These are phyloP conservation scores for Gilbertella persicaria DNA, from an alignment of 371 early-diverging fungal genomes.

Conservation along the genomic window DNA sequence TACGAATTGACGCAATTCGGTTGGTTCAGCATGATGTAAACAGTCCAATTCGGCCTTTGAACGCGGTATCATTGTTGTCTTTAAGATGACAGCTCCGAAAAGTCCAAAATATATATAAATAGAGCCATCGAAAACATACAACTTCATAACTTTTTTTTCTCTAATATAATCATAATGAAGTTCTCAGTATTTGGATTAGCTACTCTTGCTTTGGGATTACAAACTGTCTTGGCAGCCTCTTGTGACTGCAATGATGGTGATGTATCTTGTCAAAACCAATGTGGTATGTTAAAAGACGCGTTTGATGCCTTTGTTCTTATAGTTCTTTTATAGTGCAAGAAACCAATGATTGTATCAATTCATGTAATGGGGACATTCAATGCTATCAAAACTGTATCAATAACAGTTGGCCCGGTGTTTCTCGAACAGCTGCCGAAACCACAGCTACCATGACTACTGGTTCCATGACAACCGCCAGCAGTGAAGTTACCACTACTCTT, in stretches of 20 bases:
- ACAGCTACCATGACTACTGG: too few species aligned
- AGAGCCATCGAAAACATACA: background rate
- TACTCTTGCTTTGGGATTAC: conserved; percentile 12
- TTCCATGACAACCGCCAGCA: conserved; percentile 2
- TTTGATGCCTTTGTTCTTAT: background rate
- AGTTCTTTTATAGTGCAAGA: conserved; percentile 10
- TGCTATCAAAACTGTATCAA: conserved; percentile 25
- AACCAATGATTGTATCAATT: conserved; percentile 17
- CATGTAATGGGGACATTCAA: conserved; percentile 11
- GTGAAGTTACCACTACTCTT: conserved; percentile 1
- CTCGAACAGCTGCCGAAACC: background rate
- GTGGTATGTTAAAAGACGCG: conserved; percentile 14
- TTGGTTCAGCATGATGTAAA: background rate
- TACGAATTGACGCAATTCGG: too few species aligned
- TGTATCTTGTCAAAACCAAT: conserved; percentile 7
- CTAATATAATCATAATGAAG: conserved; percentile 10
- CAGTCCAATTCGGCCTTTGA: background rate
- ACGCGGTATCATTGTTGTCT: background rate
- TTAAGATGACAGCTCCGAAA: background rate
- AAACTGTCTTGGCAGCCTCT: conserved; percentile 7
- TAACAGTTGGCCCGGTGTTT: conserved; percentile 20
- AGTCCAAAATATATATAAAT: background rate
- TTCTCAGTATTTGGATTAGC: conserved; percentile 16
- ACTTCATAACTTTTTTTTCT: background rate
- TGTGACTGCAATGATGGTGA: conserved; percentile 17